Evolutionary conservation across 805 yeast genomes (phyloP).

Genomic region (Pichia heedii): DNA sequence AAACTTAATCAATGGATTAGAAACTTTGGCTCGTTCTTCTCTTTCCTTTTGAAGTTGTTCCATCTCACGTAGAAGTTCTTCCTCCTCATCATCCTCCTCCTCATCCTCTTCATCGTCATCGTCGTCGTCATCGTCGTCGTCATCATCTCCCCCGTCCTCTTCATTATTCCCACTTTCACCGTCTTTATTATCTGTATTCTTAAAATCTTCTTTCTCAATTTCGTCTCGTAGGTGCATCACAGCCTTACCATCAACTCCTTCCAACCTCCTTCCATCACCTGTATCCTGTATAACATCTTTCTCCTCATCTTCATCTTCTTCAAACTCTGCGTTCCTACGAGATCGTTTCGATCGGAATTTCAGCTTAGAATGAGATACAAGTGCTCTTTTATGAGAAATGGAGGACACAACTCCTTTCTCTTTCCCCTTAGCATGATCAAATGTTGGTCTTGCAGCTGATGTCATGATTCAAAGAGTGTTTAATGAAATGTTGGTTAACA

Average conservation of each 20-base stretch:
- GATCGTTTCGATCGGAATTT: conserved; percentile 33
- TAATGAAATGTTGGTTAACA: too few relatives aligned
- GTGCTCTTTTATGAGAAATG: conserved; percentile 14
- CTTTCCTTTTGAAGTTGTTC: conserved; percentile 31
- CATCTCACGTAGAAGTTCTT: conserved; percentile 35
- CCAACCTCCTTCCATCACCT: conserved; percentile 23
- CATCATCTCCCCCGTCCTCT: conserved; percentile 3
- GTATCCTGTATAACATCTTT: conserved; percentile 37
- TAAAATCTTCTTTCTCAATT: background rate
- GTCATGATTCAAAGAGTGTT: conserved; percentile 38
- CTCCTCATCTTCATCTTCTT: conserved; percentile 41
- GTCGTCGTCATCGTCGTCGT: conserved; percentile 2
- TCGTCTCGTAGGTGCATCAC: background rate
- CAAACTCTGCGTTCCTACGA: conserved; percentile 19
- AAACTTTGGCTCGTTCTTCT: conserved; percentile 18
- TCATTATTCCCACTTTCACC: conserved; percentile 20
- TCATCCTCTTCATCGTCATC: conserved; percentile 24
- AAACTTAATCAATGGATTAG: conserved; percentile 19
- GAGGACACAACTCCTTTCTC: conserved; percentile 33
- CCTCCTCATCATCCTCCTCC: conserved; percentile 45
- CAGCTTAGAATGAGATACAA: conserved; percentile 33
- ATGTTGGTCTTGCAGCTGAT: conserved; percentile 61
- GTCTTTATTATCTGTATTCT: conserved; percentile 3
- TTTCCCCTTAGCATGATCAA: conserved; percentile 55
- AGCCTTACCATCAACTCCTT: background rate